A percentile compares a stretch with the other conserved stretches of the same genome.
phyloP scores from a whole-genome alignment of 2,329 filamentous ascomycete genomes.

The Calonectria honghensis region DNA sequence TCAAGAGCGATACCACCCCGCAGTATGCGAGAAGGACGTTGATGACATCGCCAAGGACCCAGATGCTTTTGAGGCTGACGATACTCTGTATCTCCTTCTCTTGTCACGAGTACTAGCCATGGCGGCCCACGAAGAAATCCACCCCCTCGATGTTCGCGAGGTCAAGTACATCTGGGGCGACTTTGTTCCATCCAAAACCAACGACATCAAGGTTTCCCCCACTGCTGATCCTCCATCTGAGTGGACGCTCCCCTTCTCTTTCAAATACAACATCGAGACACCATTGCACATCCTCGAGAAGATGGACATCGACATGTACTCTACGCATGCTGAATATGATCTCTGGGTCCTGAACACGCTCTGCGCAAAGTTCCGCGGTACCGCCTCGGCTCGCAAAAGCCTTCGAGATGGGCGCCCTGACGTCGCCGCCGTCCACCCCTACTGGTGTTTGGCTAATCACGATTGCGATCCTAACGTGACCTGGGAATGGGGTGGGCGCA shows the following conservation, averaged over 20 bases:
- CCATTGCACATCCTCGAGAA: conserved; percentile 88
- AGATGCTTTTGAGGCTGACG: conserved; percentile 74
- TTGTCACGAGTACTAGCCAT: conserved; percentile 79
- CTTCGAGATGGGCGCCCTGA: conserved; percentile 88
- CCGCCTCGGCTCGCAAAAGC: conserved; percentile 89
- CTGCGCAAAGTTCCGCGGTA: conserved; percentile 94
- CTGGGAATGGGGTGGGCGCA: conserved; percentile 93
- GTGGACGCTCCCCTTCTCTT: conserved; percentile 86
- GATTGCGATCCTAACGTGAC: conserved; percentile 95
- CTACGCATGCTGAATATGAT: conserved; percentile 75
- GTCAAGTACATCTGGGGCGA: conserved; percentile 83
- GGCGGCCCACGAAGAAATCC: conserved; percentile 74
- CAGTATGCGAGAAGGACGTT: conserved; percentile 79
- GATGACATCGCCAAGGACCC: conserved; percentile 80
- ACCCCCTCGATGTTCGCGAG: conserved; percentile 78
- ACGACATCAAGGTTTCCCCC: conserved; percentile 73
- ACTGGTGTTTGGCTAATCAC: conserved; percentile 98
- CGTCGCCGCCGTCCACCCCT: conserved; percentile 92
- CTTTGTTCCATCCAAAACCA: conserved; percentile 72
- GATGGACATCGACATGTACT: conserved; percentile 88
- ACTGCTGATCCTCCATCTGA: conserved; percentile 74
- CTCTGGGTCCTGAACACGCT: conserved; percentile 93
- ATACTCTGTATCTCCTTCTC: conserved; percentile 78
- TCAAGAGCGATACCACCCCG: conserved; percentile 76
- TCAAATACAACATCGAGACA: conserved; percentile 83